phyloP scores from a whole-genome alignment of 1,284 basidiomycete species.

The Sanghuangporus sanghuang region DNA sequence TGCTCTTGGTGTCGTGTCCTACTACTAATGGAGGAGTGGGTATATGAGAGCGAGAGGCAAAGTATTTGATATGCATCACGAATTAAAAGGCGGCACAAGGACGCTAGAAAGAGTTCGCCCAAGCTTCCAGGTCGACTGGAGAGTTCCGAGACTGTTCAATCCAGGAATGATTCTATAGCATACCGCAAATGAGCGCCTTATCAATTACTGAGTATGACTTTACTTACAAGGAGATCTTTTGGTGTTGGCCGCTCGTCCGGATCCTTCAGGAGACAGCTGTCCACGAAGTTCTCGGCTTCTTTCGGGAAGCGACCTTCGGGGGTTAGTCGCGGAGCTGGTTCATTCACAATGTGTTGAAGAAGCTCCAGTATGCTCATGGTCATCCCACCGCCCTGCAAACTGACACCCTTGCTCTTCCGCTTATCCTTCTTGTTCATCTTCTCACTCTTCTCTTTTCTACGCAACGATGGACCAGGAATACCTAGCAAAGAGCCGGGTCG shows the following conservation, averaged over 20 bases:
- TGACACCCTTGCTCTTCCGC: conserved; percentile 77
- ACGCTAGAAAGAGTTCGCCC: conserved; percentile 54
- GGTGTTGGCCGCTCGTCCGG: conserved; percentile 73
- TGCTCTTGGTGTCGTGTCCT: not conserved
- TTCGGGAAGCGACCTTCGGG: conserved; percentile 64
- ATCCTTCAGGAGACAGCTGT: conserved; percentile 82
- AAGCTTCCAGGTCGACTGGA: conserved; percentile 53
- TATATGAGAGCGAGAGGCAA: not conserved
- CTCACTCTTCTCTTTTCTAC: conserved; percentile 35
- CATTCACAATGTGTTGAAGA: conserved; percentile 96
- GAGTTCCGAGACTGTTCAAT: conserved; percentile 44
- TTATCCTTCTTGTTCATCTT: conserved; percentile 36
- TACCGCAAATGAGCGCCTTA: not conserved
- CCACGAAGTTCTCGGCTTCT: conserved; percentile 74
- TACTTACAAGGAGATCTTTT: conserved; percentile 72
- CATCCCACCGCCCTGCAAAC: conserved; percentile 84
- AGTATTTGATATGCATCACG: not conserved
- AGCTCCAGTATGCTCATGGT: conserved; percentile 97
- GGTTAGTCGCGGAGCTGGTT: conserved; percentile 81
- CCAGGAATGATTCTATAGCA: conserved; percentile 53
- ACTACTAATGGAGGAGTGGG: not conserved
- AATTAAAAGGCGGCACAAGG: not conserved
- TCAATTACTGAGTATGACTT: conserved; percentile 3
- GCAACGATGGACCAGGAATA: conserved; percentile 10
- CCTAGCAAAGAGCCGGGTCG: conserved; percentile 31